These are phyloP conservation scores for Alternaria sp. DNA, from an alignment of 2,329 filamentous ascomycete genomes.

Conservation along the genomic window DNA sequence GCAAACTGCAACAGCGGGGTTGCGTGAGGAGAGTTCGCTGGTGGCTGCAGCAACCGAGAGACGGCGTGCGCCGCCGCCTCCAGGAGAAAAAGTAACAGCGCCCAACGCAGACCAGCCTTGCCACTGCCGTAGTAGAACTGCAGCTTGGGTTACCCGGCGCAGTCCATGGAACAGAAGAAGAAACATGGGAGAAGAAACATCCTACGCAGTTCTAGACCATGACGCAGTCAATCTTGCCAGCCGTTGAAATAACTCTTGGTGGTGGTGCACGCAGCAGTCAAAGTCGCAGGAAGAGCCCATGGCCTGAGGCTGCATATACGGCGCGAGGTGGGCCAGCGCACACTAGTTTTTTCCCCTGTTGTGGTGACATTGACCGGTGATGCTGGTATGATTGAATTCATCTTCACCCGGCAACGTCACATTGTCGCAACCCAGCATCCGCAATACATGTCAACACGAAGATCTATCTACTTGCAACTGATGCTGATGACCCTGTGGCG, in stretches of 20 bases:
- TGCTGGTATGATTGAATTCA: conserved; percentile 7
- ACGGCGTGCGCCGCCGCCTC: conserved; percentile 9
- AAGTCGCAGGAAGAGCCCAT: conserved; percentile 2
- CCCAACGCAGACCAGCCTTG: conserved; percentile 2
- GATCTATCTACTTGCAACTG: neutral
- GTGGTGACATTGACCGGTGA: conserved; percentile 3
- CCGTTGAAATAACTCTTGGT: neutral
- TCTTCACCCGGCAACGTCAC: neutral
- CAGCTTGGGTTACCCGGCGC: neutral
- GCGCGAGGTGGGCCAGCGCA: conserved; percentile 11
- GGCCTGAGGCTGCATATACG: conserved; percentile 11
- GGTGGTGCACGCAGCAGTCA: neutral
- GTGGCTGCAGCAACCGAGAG: conserved; percentile 13
- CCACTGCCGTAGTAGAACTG: neutral
- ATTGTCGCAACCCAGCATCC: conserved; percentile 1
- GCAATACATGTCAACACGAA: neutral
- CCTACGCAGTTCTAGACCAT: neutral
- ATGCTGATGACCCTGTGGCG: conserved; percentile 1
- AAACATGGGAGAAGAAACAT: neutral
- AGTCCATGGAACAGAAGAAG: neutral
- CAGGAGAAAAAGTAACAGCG: conserved; percentile 1
- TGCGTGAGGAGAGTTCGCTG: conserved; percentile 9
- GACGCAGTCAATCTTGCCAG: neutral
- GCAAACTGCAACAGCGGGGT: conserved; percentile 9
- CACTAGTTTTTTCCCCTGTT: conserved; percentile 10